These are phyloP conservation scores for Yamadazyma atmosphaerica DNA, from an alignment of 1,139 yeast genomes.

Conservation along the genomic window DNA sequence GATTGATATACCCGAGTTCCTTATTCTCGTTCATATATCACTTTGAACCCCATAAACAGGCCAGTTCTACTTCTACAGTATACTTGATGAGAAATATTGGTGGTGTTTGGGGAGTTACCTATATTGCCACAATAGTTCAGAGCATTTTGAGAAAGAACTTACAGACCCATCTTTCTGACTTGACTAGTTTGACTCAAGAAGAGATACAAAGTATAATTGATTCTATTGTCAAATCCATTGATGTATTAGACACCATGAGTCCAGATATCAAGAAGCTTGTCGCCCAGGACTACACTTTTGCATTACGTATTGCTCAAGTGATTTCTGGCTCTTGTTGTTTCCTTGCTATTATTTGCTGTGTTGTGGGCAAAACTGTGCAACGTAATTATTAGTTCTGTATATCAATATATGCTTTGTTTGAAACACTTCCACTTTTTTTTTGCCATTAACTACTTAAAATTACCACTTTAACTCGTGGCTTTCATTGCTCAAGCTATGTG, in stretches of 20 bases:
- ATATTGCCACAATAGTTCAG: slow-evolving; percentile 32
- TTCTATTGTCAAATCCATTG: slow-evolving; percentile 20
- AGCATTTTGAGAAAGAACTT: slow-evolving; percentile 16
- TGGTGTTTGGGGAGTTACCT: slow-evolving; percentile 42
- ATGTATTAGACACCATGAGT: slow-evolving; percentile 16
- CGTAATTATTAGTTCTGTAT: not conserved
- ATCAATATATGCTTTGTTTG: not conserved
- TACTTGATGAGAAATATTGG: slow-evolving; percentile 40
- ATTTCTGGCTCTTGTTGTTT: slow-evolving; percentile 20
- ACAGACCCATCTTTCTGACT: slow-evolving; percentile 13
- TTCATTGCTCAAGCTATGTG: not conserved
- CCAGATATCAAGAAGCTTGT: slow-evolving; percentile 16
- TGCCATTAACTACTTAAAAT: no score
- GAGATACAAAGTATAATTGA: slow-evolving; percentile 17
- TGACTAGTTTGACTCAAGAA: slow-evolving; percentile 10
- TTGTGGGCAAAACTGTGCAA: slow-evolving; percentile 4
- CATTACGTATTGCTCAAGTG: slow-evolving; percentile 23
- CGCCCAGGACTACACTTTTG: slow-evolving; percentile 19
- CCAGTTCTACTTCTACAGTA: slow-evolving; percentile 39
- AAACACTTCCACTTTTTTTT: not conserved
- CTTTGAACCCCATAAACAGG: slow-evolving; percentile 29
- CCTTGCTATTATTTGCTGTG: slow-evolving; percentile 16
- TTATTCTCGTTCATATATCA: slow-evolving; percentile 38
- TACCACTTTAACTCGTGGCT: not conserved
- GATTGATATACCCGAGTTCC: slow-evolving; percentile 38